Evolutionary conservation across 331 rosid genomes (phyloP), one percentile per base, ranked within the genome.

Genomic region (Arachis monticola): DNA sequence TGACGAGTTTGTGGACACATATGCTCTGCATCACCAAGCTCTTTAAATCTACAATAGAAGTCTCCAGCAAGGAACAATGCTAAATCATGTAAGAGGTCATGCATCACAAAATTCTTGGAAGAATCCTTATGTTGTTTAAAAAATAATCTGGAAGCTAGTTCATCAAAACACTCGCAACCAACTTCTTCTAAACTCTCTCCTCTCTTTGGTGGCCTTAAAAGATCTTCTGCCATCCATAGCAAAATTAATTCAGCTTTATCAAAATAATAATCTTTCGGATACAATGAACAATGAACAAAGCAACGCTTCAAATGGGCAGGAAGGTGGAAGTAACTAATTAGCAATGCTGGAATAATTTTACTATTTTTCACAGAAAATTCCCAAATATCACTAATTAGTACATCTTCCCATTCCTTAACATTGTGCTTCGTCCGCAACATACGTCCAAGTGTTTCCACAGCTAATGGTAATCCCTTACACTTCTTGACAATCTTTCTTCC

Each of bases 41-140:
- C 64, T 52, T 69, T 77, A 13, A 69, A 7, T 27, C 52, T 55
- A 0, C 2, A 13, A 7, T 8, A 10, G 38, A 58, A 59, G 32
- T 55, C 60, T 17, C 32, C 32, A 14, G 60, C 60, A 55, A 55
- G 31, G 31, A 6, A 55, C 1, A 4, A 8, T 6, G 70, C 12
- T 22, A 61, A 48, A 53, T 62, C 78, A 10, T 73, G 70, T 1
- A 78, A 8, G 7, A 78, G 77, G 14, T 70, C 57, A 52, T 52
- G 57, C 57, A 17, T 17, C 22, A 17, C 22, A 17, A 17, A 17
- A 17, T 17, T 17, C 22, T 17, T 17, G 22, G 22, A 17, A 17
- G 22, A 17, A 17, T 17, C 22, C 22, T 17, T 17, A 17, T 17
- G 22, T 17, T 17, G 22, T 17, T 17, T 17, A 17, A 17, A 17